Evolutionary conservation across 495 filamentous ascomycete species (phyloP), one percentile per base, ranked within the genome.

Genomic region (Durotheca rogersii): DNA sequence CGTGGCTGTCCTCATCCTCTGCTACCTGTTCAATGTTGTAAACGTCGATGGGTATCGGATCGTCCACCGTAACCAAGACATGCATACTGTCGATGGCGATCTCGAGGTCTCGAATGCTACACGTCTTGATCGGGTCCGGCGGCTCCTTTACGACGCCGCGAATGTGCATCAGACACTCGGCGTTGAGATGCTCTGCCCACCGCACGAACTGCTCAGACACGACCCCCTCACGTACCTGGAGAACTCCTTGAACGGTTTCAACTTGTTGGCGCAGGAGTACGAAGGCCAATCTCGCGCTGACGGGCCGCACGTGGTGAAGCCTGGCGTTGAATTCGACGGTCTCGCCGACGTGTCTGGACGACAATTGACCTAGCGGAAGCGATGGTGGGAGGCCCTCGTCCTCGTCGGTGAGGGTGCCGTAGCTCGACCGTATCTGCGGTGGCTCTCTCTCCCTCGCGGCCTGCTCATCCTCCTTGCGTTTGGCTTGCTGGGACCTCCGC

Each of bases 261-360:
- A 81, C 80, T 54, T 89, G 82, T 70, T 94, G 87, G 38, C 89
- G 79, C 42, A 97, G 79, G 65, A 95, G 79, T 59, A 97, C 74
- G 67, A 97, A 97, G 41, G 86, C 88, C 46, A 96, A 75, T 61
- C 92, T 92, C 37, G 89, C 81, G 67, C 89, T 92, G 75, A 96
- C 80, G 43, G 82, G 81, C 42, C 92, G 79, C 16, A 89, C 76
- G 69, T 90, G 92, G 66, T 95, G 89, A 14, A 96, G 74, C 36
- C 92, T 82, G 15, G 89, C 91, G 19, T 86, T 82, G 68, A 96
- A 90, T 17, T 80, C 80, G 45, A 96, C 77, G 25, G 82, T 77
- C 58, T 85, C 74, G 53, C 86, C 86, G 37, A 75, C 70, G 44
- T 63, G 70, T 43, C 66, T 60, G 38, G 61, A 23, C 5, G 60